A percentile compares a stretch with the other conserved stretches of the same genome.
These are phyloP conservation scores for Talaromyces nanjingensis DNA, from an alignment of 495 filamentous ascomycete genomes.

Conservation along the genomic window DNA sequence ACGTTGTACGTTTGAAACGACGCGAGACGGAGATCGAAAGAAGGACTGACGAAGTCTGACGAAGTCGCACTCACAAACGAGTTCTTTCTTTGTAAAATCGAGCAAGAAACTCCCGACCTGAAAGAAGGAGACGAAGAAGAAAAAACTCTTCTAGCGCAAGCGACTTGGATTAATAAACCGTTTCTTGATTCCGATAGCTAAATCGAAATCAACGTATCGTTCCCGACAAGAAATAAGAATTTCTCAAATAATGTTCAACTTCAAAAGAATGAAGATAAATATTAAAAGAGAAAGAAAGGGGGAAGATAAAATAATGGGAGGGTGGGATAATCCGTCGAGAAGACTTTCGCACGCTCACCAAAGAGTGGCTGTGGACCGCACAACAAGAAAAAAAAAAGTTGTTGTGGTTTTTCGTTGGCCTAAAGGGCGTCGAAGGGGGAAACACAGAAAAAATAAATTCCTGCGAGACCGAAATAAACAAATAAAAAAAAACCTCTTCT, in stretches of 20 bases:
- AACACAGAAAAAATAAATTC: background rate
- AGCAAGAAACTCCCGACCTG: background rate
- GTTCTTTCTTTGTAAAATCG: background rate
- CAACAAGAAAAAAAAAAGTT: background rate
- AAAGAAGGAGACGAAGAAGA: background rate
- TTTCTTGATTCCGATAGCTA: constrained; percentile 10
- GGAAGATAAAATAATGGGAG: background rate
- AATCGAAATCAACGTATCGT: constrained; percentile 11
- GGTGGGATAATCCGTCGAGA: background rate
- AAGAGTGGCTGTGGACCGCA: constrained; percentile 3
- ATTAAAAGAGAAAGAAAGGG: constrained; percentile 8
- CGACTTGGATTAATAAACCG: constrained; percentile 16
- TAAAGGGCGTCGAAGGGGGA: background rate
- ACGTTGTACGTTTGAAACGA: constrained; percentile 50
- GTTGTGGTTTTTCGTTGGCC: background rate
- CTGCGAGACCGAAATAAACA: background rate
- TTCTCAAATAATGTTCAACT: constrained; percentile 5
- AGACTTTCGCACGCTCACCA: background rate
- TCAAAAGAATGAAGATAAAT: constrained; percentile 3
- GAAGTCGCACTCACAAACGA: constrained; percentile 18
- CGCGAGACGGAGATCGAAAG: constrained; percentile 47
- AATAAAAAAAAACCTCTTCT: constrained; percentile 4
- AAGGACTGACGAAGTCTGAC: constrained; percentile 16
- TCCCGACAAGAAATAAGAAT: background rate
- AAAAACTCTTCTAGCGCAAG: constrained; percentile 11